Conservation (phyloP, 2,329 filamentous ascomycete genomes). For the Plenodomus biglobosus region DNA sequence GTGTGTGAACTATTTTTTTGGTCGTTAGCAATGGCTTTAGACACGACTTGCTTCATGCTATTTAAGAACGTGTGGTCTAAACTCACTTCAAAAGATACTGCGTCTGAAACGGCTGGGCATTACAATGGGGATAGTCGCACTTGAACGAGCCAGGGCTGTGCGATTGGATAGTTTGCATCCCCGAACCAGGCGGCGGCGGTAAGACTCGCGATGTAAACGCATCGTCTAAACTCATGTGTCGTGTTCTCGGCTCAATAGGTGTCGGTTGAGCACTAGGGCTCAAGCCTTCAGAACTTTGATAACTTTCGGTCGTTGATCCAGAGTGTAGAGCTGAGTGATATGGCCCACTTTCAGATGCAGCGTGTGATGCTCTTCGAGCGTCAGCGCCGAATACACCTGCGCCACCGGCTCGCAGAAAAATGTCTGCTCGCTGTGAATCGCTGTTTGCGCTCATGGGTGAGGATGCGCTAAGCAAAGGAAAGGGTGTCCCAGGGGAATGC, state of each 20-base stretch:
- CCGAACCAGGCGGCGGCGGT: conserved; percentile 36
- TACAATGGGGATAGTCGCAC: conserved; percentile 67
- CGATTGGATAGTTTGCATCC: conserved; percentile 32
- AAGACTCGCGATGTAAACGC: conserved; percentile 34
- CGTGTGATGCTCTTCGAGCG: conserved; percentile 40
- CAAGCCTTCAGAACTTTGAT: conserved; percentile 42
- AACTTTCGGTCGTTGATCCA: conserved; percentile 37
- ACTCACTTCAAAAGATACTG: conserved; percentile 71
- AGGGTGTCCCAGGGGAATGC: conserved; percentile 35
- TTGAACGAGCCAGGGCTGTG: conserved; percentile 43
- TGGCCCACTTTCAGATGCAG: conserved; percentile 36
- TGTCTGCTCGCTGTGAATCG: conserved; percentile 31
- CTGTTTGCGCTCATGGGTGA: conserved; percentile 37
- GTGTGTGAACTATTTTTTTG: conserved; percentile 62
- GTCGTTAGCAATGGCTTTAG: background rate
- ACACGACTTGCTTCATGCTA: too few species aligned
- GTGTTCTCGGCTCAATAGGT: conserved; percentile 29
- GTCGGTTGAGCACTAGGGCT: conserved; percentile 35
- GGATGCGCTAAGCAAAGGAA: conserved; percentile 34
- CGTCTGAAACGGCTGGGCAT: conserved; percentile 73
- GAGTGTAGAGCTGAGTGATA: conserved; percentile 38
- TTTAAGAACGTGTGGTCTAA: background rate
- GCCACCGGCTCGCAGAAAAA: conserved; percentile 36
- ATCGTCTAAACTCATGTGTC: conserved; percentile 37
- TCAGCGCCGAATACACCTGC: conserved; percentile 31